Base-by-base conservation (phyloP, 169 alveolate species). In the Theileria luwenshuni region DNA sequence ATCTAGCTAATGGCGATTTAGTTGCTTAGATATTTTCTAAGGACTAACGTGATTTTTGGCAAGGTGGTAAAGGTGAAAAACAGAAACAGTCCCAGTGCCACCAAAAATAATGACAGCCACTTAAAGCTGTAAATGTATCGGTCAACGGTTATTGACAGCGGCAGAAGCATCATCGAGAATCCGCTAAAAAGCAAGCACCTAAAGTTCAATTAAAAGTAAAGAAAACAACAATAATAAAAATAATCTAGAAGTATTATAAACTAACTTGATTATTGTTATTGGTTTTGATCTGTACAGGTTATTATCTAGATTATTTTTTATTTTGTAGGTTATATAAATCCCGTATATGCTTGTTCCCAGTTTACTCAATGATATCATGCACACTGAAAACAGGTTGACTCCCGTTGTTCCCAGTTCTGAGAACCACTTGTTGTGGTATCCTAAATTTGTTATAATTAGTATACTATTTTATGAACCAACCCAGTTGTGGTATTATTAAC, bases 41-140 rank as follows among this genome's bases (percentile, higher is more conserved):
- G 5, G 45, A 38, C 69, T 7, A 48, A 17, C n/a, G 38, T 51
- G 25, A 72, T 43, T 49, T 69, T 79, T 41, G 86, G 86, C 33
- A 62, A 60, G 13, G 86, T 32, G 0, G 81, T 59, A 49, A 79
- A 79, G 48, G 76, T 70, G 51, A 74, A 79, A 32, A 79, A 79
- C 56, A 23, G 41, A 59, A 79, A 79, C 12, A 79, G 35, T 67
- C 30, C 51, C 33, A 70, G 30, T 15, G 59, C 17, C 49, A 79
- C 17, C 8, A 65, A 28, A 0, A 7, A 10, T n/a, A 52, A 19
- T 1, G 64, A 60, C 27, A 23, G 19, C 47, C 30, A 45, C 25
- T 38, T 42, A 12, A 48, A 2, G n/a, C n/a, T n/a, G 49, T 43
- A 28, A 1, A 21, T 15, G 21, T 17, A 13, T 25, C 62, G 7